A percentile compares a stretch with the other conserved stretches of the same genome.
phyloP scores from a whole-genome alignment of 2,329 filamentous ascomycete genomes.

The Botrytis fragariae region DNA sequence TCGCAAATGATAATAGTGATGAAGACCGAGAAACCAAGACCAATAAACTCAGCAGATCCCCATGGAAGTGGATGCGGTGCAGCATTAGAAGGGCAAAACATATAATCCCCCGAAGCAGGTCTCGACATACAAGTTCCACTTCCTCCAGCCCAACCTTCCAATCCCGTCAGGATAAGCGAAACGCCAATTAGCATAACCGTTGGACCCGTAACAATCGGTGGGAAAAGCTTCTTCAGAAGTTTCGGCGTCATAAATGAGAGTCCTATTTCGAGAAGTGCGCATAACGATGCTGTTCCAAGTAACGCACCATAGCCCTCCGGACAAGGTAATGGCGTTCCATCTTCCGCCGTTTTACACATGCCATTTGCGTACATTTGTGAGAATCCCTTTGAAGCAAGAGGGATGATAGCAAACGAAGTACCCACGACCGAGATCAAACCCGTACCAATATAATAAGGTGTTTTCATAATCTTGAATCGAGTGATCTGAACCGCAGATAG shows the following conservation, averaged over 20 bases:
- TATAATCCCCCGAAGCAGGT: constrained; percentile 52
- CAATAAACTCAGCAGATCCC: constrained; percentile 77
- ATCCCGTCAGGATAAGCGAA: constrained; percentile 66
- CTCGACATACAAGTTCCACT: constrained; percentile 55
- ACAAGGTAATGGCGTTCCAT: constrained; percentile 71
- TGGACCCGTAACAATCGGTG: constrained; percentile 73
- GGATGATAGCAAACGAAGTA: constrained; percentile 74
- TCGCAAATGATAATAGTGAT: constrained; percentile 77
- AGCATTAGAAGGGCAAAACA: constrained; percentile 63
- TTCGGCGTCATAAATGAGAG: constrained; percentile 72
- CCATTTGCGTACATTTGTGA: constrained; percentile 65
- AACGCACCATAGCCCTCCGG: constrained; percentile 74
- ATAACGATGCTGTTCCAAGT: constrained; percentile 65
- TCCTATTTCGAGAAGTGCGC: constrained; percentile 66
- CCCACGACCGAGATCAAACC: constrained; percentile 78
- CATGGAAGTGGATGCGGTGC: constrained; percentile 72
- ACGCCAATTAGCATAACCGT: constrained; percentile 74
- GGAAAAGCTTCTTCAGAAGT: constrained; percentile 69
- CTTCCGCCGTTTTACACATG: constrained; percentile 28
- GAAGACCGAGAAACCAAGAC: constrained; percentile 78
- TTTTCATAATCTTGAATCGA: constrained; percentile 68
- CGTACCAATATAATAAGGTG: constrained; percentile 72
- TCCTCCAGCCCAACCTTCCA: constrained; percentile 77
- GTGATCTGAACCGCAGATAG: constrained; percentile 76
- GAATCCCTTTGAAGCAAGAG: constrained; percentile 69